Evolutionary conservation across 306 rosid genomes (phyloP), one percentile per base, ranked within the genome.

Genomic region (Rubus idaeus): DNA sequence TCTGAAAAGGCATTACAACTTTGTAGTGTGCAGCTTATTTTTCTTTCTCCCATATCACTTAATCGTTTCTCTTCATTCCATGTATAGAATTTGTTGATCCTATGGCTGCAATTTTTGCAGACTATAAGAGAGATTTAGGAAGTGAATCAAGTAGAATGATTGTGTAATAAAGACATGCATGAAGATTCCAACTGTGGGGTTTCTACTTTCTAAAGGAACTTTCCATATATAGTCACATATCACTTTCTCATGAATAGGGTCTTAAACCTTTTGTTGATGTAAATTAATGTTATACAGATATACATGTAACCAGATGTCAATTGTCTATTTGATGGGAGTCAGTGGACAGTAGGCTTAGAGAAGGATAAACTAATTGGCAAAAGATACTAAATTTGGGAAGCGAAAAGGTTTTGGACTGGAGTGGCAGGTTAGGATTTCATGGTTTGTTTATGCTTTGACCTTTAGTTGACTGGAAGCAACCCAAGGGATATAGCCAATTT

Each of bases 191-290:
- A 17, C 23, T 53, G 7, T 65, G 50, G 17, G 23, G 16, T 63
- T 57, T 21, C 12, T 21, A 57, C 63, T 18, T 30, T 47, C 4
- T 18, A 56, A 74, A 47, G 35, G 61, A 13, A 63, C 20, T 57
- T 63, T 46, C 46, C 17, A 30, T 52, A 17, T 53, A 40, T 72
- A 3, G 16, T 63, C 20, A 63, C 46, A 6, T 60, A 13, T 76
- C 45, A 21, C 67, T 55, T 21, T 65, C 73, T 76, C 73, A 64
- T 65, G 65, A 52, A 65, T 44, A 64, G 14, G 16, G 20, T 65
- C 52, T 20, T 3, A 51, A 51, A 65, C 51, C 35, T 51, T 49
- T 20, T 51, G 4, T 26, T 5, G 10, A 4, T 65, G 65, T 17
- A 44, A 56, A n/a, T 65, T 75, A 12, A 47, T 75, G 47, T 12